phyloP scores from a whole-genome alignment of 2,329 filamentous ascomycete genomes.

The Neoascochyta sp. region DNA sequence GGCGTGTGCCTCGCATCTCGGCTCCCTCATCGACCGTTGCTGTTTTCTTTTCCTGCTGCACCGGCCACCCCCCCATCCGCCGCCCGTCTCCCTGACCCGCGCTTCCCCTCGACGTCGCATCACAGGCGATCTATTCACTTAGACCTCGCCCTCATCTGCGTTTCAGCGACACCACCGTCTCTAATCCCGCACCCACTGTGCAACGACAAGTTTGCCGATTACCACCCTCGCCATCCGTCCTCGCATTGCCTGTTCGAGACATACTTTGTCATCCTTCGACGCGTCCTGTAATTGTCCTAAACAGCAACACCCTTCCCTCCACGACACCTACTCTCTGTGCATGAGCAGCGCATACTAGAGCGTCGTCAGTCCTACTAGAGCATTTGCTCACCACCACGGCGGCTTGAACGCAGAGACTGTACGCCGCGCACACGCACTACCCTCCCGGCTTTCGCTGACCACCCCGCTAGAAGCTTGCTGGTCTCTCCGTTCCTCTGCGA shows the following conservation, averaged over 20 bases:
- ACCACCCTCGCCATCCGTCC: too few relatives aligned
- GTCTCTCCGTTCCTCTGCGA: constrained; percentile 43
- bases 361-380: constrained; percentile 34
- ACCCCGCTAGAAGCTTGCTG: constrained; percentile 35
- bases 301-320: constrained; percentile 15
- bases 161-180: constrained; percentile 17
- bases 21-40: constrained; percentile 14
- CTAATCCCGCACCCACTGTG: too few relatives aligned
- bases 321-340: constrained; percentile 28
- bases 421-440: constrained; percentile 15
- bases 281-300: constrained; percentile 16
- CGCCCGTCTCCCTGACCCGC: constrained; percentile 12
- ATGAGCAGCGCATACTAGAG: constrained; percentile 36
- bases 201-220: too few relatives aligned
- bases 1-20: constrained; percentile 9
- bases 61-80: constrained; percentile 3
- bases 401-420: constrained; percentile 41
- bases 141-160: constrained; percentile 34
- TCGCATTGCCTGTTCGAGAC: constrained; percentile 20
- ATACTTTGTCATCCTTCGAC: constrained; percentile 23
- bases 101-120: constrained; percentile 13
- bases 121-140: constrained; percentile 42
- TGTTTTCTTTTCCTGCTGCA: constrained; percentile 12
- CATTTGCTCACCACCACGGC: constrained; percentile 33
- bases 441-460: constrained; percentile 14